A percentile compares a stretch with the other conserved stretches of the same genome.
Evolutionary conservation across 2,329 filamentous ascomycete genomes (phyloP).

Genomic region (Colletotrichum liaoningense): DNA sequence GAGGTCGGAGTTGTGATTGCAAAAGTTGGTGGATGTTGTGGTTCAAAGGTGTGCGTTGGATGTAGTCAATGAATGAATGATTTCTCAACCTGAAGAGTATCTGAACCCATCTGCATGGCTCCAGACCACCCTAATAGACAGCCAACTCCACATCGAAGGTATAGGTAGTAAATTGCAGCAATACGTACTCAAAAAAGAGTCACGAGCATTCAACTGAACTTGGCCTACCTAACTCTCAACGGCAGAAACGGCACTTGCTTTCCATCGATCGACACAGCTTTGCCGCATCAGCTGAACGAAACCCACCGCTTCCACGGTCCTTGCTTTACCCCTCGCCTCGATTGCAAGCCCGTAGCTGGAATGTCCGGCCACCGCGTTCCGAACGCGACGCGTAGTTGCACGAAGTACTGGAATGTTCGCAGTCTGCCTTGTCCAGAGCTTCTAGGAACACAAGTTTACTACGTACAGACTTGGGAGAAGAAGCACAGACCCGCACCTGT

Average conservation of each 20-base stretch:
- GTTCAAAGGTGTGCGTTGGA: not conserved
- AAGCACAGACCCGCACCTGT: not conserved
- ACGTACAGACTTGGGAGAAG: no score
- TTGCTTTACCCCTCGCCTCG: not conserved
- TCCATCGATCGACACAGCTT: not conserved
- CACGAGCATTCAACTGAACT: not conserved
- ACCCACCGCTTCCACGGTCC: not conserved
- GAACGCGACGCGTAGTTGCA: not conserved
- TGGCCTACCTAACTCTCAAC: not conserved
- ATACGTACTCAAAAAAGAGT: not conserved
- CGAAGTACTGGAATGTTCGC: not conserved
- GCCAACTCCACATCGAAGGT: not conserved
- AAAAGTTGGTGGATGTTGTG: not conserved
- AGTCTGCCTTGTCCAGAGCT: no score
- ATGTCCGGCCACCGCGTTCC: not conserved
- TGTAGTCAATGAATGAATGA: not conserved
- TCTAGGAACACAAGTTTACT: no score
- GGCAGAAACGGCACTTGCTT: not conserved
- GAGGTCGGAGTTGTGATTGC: not conserved
- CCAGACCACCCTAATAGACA: not conserved
- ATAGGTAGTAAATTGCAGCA: not conserved
- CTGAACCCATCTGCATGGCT: not conserved
- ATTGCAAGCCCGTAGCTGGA: not conserved
- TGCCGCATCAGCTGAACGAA: not conserved
- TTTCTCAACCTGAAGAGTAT: not conserved